Conservation (phyloP, 768 basidiomycete genomes). For the Boletus sp. region DNA sequence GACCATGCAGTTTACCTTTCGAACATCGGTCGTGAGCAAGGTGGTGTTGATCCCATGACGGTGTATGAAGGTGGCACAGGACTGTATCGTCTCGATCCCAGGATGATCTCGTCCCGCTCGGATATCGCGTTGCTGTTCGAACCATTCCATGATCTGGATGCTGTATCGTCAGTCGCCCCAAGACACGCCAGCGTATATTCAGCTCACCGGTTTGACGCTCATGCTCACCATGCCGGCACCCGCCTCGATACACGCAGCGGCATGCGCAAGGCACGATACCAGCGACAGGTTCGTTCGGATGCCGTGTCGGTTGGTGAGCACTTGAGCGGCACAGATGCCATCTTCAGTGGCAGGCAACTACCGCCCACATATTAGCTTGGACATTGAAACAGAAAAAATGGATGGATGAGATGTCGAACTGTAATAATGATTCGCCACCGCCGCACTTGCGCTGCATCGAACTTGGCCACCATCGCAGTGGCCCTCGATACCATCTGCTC, state of each 20-base stretch:
- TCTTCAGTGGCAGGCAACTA: slow-evolving; percentile 58
- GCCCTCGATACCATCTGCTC: slow-evolving; percentile 43
- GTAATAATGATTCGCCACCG: slow-evolving; percentile 45
- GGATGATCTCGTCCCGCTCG: slow-evolving; percentile 29
- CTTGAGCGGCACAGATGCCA: slow-evolving; percentile 47
- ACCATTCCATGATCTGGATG: slow-evolving; percentile 40
- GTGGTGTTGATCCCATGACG: slow-evolving; percentile 38
- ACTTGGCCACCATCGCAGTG: slow-evolving; percentile 37
- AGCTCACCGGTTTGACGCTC: slow-evolving; percentile 46
- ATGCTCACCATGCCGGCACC: slow-evolving; percentile 48
- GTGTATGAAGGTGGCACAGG: slow-evolving; percentile 43
- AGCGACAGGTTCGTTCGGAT: slow-evolving; percentile 50
- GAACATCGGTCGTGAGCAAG: slow-evolving; percentile 41
- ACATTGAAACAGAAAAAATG: no score
- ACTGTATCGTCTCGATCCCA: slow-evolving; percentile 46
- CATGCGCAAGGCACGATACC: slow-evolving; percentile 55
- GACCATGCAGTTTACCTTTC: slow-evolving; percentile 32
- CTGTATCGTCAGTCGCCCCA: slow-evolving; percentile 1
- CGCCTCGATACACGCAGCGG: slow-evolving; percentile 52
- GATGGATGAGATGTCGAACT: slow-evolving; percentile 30
- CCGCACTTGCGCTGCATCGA: slow-evolving; percentile 38
- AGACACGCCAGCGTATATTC: neutral
- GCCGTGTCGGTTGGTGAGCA: slow-evolving; percentile 35
- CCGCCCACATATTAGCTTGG: neutral
- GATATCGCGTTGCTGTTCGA: slow-evolving; percentile 32